These are phyloP conservation scores for Cercospora sesami DNA, from an alignment of 2,329 filamentous ascomycete species.

Conservation along the genomic window DNA sequence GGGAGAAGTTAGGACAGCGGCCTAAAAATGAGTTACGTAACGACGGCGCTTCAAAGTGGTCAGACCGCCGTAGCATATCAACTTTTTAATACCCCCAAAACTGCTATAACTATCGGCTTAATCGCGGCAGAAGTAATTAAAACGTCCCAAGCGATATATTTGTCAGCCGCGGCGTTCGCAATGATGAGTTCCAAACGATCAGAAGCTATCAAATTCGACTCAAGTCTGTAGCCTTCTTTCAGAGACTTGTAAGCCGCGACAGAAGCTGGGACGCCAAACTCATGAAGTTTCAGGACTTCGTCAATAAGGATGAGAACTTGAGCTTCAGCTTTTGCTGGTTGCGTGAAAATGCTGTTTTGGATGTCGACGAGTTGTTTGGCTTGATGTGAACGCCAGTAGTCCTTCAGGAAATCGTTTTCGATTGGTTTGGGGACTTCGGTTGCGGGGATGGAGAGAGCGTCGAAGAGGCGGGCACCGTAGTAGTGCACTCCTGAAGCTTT, in stretches of 20 bases:
- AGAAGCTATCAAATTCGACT: conserved; percentile 14
- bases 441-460: conserved; percentile 4
- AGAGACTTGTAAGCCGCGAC: conserved; percentile 5
- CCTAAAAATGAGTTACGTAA: too few species aligned
- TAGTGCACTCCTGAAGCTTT: conserved; percentile 1
- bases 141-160: conserved; percentile 24
- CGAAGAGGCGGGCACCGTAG: conserved; percentile 15
- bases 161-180: conserved; percentile 11
- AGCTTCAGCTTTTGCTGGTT: conserved; percentile 16
- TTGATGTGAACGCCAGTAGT: conserved; percentile 22
- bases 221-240: conserved; percentile 19
- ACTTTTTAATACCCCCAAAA: too few species aligned
- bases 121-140: too few species aligned
- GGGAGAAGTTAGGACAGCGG: too few species aligned
- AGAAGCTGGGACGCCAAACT: conserved; percentile 15
- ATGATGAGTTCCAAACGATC: conserved; percentile 18
- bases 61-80: too few species aligned
- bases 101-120: too few species aligned
- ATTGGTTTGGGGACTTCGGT: background rate
- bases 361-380: conserved; percentile 8
- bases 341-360: background rate
- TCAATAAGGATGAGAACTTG: conserved; percentile 19
- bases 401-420: conserved; percentile 1
- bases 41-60: too few species aligned
- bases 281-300: conserved; percentile 19